Conservation (phyloP, 257 asterid genomes). For the Leonotis leonurus region DNA sequence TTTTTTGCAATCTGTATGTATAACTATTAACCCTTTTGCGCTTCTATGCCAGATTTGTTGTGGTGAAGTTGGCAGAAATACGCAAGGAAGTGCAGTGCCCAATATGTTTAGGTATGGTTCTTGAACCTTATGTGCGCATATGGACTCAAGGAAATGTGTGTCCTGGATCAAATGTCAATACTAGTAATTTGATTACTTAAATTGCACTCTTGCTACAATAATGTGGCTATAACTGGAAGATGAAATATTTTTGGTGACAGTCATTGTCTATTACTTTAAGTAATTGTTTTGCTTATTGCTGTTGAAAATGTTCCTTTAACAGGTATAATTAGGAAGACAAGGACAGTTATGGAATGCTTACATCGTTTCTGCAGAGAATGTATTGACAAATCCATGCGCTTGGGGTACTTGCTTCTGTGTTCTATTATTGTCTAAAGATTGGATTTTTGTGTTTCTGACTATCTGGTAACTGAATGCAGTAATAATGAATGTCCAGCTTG, state of each 20-base stretch:
- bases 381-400: conserved; percentile 99
- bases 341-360: conserved; percentile 99
- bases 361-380: conserved; percentile 99
- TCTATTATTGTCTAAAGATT: conserved; percentile 13
- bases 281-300: conserved; percentile 3
- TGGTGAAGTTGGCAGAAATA: conserved; percentile 74
- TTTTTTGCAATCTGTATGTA: neutral
- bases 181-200: too few species aligned
- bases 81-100: conserved; percentile 99
- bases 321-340: conserved; percentile 97
- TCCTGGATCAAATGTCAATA: too few species aligned
- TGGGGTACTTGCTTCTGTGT: conserved; percentile 52
- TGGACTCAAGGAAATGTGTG: too few species aligned
- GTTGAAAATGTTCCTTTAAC: conserved; percentile 19
- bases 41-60: conserved; percentile 45
- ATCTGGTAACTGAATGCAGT: conserved; percentile 36
- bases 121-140: conserved; percentile 15
- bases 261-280: neutral
- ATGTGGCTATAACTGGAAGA: neutral
- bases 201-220: conserved; percentile 8
- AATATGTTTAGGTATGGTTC: conserved; percentile 73
- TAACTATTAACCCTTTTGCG: conserved; percentile 14
- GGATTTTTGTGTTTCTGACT: conserved; percentile 5
- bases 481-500: conserved; percentile 99
- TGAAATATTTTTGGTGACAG: neutral